A percentile compares a stretch with the other conserved stretches of the same genome.
These are phyloP conservation scores for Helicocarpus griseus DNA, from an alignment of 2,329 filamentous ascomycete genomes.

Conservation along the genomic window DNA sequence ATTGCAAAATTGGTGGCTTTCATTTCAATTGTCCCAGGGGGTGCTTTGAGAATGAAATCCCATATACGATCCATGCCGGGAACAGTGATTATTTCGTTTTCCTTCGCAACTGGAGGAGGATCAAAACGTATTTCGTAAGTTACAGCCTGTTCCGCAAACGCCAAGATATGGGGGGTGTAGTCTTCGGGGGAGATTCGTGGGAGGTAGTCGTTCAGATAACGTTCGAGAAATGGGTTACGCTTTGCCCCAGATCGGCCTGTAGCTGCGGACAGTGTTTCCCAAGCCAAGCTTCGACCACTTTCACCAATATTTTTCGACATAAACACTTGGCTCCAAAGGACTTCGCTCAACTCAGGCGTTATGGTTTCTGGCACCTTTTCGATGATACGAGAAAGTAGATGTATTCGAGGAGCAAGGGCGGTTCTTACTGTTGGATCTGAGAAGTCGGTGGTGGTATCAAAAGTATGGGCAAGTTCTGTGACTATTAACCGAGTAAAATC, in stretches of 20 bases:
- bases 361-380: constrained; percentile 53
- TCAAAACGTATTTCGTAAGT: constrained; percentile 47
- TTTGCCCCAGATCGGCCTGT: constrained; percentile 20
- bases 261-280: constrained; percentile 52
- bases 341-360: constrained; percentile 49
- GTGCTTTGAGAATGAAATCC: constrained; percentile 65
- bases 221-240: constrained; percentile 33
- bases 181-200: constrained; percentile 28
- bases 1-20: constrained; percentile 62
- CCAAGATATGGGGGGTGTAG: constrained; percentile 30
- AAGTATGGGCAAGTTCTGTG: constrained; percentile 53
- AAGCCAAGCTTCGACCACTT: constrained; percentile 56
- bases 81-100: constrained; percentile 33
- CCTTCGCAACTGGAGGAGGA: constrained; percentile 37
- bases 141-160: constrained; percentile 34
- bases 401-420: constrained; percentile 44
- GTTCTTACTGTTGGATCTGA: constrained; percentile 29
- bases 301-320: constrained; percentile 51
- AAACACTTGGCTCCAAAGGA: constrained; percentile 65
- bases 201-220: constrained; percentile 35
- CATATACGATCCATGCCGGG: constrained; percentile 63
- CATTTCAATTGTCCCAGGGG: constrained; percentile 55
- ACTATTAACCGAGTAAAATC: constrained; percentile 53
- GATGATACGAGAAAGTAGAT: constrained; percentile 52
- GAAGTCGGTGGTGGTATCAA: constrained; percentile 35